Base-by-base conservation (phyloP, 2,329 filamentous ascomycete species). In the Microdochium trichocladiopsis region DNA sequence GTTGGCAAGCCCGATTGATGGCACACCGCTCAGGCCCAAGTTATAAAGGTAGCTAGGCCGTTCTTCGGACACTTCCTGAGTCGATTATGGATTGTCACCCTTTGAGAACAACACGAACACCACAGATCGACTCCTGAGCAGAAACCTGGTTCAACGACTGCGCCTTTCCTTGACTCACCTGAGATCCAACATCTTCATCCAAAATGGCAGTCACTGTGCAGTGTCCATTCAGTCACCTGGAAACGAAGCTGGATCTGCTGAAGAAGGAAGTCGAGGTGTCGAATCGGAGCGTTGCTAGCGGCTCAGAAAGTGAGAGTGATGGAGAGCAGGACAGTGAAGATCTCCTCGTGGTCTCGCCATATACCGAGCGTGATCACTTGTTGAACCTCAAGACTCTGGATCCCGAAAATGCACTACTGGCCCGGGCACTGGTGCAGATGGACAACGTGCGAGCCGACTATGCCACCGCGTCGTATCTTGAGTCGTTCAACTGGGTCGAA, bases 401-500 rank as follows among this genome's bases (percentile, higher is more conserved):
- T 56, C 70, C 69, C 0, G 79, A 88, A 56, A 85, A 84, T 56
- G 79, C 77, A 10, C 75, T 95, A 50, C 75, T 96, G 51, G 86
- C 90, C 4, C 77, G 82, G 54, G 87, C 90, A 1, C 73, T 96
- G 54, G 80, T 80, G 25, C 72, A 73, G 14, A 75, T 96, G 58
- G 74, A 73, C 54, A 81, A 82, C 36, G 71, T 83, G 18, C 79
- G 83, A 2, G 66, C 75, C 8, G 85, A 91, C 64, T 96, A 95
- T 69, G 88, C 90, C 53, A 91, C 84, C 1, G 83, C 85, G 1
- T 74, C 80, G 0, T 96, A 95, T 68, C 68, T 74, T 3, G 78
- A 84, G 2, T 83, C 83, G 0, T 92, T 96, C 72, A 95, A 95
- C 68, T 94, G 89, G 84, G 56, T 66, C 2, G 71, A 79, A 43